A percentile compares a stretch with the other conserved stretches of the same genome.
These are phyloP conservation scores for Fusarium robinianum DNA, from an alignment of 2,329 filamentous ascomycete genomes.

Conservation along the genomic window DNA sequence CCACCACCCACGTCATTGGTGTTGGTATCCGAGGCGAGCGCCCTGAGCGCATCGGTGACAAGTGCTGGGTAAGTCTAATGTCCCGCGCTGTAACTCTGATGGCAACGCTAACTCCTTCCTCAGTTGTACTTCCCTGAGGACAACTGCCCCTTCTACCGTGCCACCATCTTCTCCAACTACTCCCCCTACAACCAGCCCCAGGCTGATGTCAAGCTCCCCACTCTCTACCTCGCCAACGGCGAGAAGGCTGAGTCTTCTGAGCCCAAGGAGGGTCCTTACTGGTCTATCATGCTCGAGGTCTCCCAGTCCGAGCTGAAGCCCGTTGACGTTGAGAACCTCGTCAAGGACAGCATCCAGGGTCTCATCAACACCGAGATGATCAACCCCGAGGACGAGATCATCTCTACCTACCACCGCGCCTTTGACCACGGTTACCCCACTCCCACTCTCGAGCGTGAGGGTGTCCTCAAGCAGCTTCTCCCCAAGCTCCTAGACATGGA, in stretches of 20 bases:
- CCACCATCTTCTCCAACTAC: conserved; percentile 99
- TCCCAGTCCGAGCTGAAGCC: conserved; percentile 96
- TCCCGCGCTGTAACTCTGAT: not conserved
- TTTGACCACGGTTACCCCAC: conserved; percentile 99
- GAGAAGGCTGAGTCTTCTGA: conserved; percentile 74
- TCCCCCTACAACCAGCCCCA: conserved; percentile 97
- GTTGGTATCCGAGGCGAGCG: conserved; percentile 90
- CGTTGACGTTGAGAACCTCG: conserved; percentile 80
- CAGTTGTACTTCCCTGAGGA: conserved; percentile 98
- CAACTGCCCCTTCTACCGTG: conserved; percentile 98
- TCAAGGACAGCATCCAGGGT: conserved; percentile 92
- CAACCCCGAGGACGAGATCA: conserved; percentile 86
- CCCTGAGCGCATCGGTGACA: conserved; percentile 96
- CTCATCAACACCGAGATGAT: conserved; percentile 99
- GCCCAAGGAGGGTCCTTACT: conserved; percentile 89
- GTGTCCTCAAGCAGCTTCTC: conserved; percentile 87
- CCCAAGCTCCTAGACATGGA: conserved; percentile 89
- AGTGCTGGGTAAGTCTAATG: conserved; percentile 79
- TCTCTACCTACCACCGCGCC: conserved; percentile 96
- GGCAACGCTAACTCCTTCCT: conserved; percentile 26
- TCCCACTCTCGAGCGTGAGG: conserved; percentile 91
- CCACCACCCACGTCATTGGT: conserved; percentile 94
- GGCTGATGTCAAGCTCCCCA: conserved; percentile 80
- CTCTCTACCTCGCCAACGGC: conserved; percentile 83
- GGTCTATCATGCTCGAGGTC: conserved; percentile 99